Conservation (phyloP, 495 filamentous ascomycete species). For the Penicillium flavigenum region DNA sequence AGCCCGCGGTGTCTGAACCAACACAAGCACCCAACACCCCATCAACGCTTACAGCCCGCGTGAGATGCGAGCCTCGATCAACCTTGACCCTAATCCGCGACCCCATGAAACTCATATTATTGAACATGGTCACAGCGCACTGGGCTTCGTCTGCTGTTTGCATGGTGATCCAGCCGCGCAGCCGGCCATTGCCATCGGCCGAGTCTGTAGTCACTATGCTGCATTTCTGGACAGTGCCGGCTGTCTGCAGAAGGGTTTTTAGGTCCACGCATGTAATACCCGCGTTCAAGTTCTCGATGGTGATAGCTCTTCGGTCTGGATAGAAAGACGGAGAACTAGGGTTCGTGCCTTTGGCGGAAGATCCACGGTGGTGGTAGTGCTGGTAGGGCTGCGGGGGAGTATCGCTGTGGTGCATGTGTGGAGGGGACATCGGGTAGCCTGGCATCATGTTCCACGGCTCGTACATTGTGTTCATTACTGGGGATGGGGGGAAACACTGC, state of each 20-base stretch:
- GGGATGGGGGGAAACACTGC: conserved; percentile 34
- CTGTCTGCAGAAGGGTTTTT: conserved; percentile 21
- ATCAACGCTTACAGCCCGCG: conserved; percentile 18
- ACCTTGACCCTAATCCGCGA: conserved; percentile 28
- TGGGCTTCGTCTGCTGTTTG: conserved; percentile 37
- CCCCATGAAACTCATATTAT: conserved; percentile 37
- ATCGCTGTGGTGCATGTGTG: conserved; percentile 17
- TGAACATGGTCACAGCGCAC: conserved; percentile 30
- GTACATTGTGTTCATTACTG: conserved; percentile 33
- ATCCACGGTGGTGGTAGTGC: conserved; percentile 9
- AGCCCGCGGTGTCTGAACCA: neutral
- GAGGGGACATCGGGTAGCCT: conserved; percentile 32
- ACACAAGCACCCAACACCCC: neutral
- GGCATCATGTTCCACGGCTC: conserved; percentile 38
- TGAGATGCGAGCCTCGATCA: neutral
- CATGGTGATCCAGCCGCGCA: conserved; percentile 36
- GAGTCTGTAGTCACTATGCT: conserved; percentile 25
- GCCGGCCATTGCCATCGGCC: conserved; percentile 18
- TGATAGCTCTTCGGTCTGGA: conserved; percentile 24
- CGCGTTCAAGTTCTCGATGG: conserved; percentile 32
- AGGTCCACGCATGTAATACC: conserved; percentile 30
- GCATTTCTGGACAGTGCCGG: conserved; percentile 34
- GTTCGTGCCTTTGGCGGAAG: conserved; percentile 10
- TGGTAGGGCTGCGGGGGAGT: neutral
- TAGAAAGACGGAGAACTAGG: conserved; percentile 10